Base-by-base conservation (phyloP, 768 basidiomycete species). In the Boletellus sp. region DNA sequence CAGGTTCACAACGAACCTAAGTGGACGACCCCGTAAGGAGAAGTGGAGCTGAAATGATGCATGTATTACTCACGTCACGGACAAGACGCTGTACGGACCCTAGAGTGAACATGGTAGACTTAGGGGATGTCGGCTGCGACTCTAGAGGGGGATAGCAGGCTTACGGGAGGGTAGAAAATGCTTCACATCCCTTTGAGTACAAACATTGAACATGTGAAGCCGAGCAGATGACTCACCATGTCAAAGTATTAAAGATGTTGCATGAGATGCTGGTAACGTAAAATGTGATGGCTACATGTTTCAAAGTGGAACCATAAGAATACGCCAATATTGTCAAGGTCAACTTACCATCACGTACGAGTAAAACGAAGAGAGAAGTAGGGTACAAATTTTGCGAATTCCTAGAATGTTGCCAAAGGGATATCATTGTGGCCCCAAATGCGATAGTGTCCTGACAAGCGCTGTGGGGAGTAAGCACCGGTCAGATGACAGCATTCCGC, bases 281-380 rank as follows among this genome's bases (percentile, higher is more conserved):
- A 19, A 58, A 58, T 0, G 48, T 37, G 9, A 26, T 9, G 15
- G 48, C 57, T 58, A 11, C 6, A 43, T 23, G 16, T n/a, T 39
- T 26, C 6, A 13, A 19, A 41, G 6, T 23, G 8, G 12, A 20
- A 22, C 11, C 19, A 19, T 36, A 16, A 52, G 19, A n/a, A 43
- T 17, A 3, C 20, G 22, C 6, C 4, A 12, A 13, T 13, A 19
- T 28, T n/a, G 11, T 38, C 3, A 23, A n/a, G 1, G 16, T 17
- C 2, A 6, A 23, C 4, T 48, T 17, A 58, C 55, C 57, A 40
- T 58, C 57, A 38, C 55, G 52, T 11, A 54, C 5, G 11, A 58
- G 57, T 8, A 51, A 15, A 16, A 2, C 35, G 11, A 55, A 32
- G 12, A 55, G 47, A 2, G 45, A n/a, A 19, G 47, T 51, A 3